phyloP scores from a whole-genome alignment of 1,284 basidiomycete genomes.

The Rhodotorula sp. region DNA sequence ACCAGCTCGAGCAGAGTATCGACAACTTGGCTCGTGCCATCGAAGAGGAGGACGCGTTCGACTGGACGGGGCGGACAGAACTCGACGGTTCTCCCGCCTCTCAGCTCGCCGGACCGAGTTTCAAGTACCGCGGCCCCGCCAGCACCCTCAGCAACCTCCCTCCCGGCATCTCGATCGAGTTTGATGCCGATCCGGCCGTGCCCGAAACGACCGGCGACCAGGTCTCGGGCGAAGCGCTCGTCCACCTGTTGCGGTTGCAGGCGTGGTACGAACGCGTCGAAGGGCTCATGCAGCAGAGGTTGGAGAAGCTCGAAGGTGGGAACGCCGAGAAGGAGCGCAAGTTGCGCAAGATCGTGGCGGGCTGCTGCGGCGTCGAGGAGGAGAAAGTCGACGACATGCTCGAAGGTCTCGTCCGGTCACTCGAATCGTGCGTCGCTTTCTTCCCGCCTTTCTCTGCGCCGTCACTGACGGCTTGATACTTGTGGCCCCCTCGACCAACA shows the following conservation, averaged over 20 bases:
- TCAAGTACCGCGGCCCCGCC: constrained; percentile 67
- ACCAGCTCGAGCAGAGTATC: constrained; percentile 71
- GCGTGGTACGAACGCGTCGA: constrained; percentile 79
- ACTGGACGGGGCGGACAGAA: constrained; percentile 84
- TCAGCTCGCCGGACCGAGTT: constrained; percentile 58
- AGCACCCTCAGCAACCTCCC: constrained; percentile 48
- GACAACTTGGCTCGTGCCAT: constrained; percentile 77
- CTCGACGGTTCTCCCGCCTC: constrained; percentile 56
- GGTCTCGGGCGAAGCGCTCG: constrained; percentile 50
- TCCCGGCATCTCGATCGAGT: constrained; percentile 40
- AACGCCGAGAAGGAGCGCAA: constrained; percentile 42
- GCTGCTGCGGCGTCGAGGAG: constrained; percentile 35
- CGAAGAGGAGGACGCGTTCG: constrained; percentile 71
- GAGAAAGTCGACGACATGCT: constrained; percentile 42
- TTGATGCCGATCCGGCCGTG: constrained; percentile 52
- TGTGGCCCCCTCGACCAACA: neutral
- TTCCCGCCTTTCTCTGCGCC: neutral
- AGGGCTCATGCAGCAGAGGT: constrained; percentile 57
- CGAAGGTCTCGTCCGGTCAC: constrained; percentile 63
- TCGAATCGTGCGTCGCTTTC: constrained; percentile 49
- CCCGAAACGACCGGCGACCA: constrained; percentile 50
- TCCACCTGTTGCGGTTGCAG: constrained; percentile 70
- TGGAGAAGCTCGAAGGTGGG: constrained; percentile 39
- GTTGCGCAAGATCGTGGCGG: constrained; percentile 39
- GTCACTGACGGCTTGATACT: neutral